Base-by-base conservation (phyloP, 768 basidiomycete genomes). In the Sporobolomyces roseus region DNA sequence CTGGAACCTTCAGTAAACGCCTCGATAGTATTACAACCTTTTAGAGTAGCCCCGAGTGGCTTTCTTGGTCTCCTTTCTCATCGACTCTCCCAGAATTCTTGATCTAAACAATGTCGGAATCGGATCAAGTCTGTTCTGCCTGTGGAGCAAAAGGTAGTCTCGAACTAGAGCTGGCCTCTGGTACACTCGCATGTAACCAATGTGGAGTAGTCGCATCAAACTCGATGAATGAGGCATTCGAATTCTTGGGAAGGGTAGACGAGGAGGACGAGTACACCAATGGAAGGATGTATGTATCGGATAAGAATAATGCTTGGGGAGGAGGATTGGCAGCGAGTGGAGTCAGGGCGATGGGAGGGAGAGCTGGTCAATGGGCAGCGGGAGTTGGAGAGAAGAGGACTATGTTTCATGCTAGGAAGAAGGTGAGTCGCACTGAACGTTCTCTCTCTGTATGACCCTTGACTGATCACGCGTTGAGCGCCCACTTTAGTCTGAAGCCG, bases 141-240 rank as follows among this genome's bases (percentile, higher is more conserved):
- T 72, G 71, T 49, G 49, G n/a, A 30, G 16, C 21, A 14, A 1
- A 13, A 25, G 29, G 16, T 48, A 19, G 56, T 14, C 53, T 72
- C 66, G 66, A 61, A 21, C 48, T 61, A 46, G 62, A 41, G 2
- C 38, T 21, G 19, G 58, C 51, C 14, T 25, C 49, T 0, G 62
- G 66, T 16, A 36, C 54, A 0, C 61, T 61, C 51, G 70, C 55
- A 7, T 72, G 70, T 48, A 68, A 50, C n/a, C 14, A 8, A 1
- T 72, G 70, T 54, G 70, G 70, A 23, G 60, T 63, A 52, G 63
- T 72, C 17, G 43, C 62, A 17, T 2, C 25, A 30, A n/a, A 29
- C 4, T 61, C 62, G 9, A 33, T 58, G 23, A 56, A 52, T 6
- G 45, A 48, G 9, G 7, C 48, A 25, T 52, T 72, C 59, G 70